phyloP scores from a whole-genome alignment of 1,284 basidiomycete species.

The Termitomyces sp. region DNA sequence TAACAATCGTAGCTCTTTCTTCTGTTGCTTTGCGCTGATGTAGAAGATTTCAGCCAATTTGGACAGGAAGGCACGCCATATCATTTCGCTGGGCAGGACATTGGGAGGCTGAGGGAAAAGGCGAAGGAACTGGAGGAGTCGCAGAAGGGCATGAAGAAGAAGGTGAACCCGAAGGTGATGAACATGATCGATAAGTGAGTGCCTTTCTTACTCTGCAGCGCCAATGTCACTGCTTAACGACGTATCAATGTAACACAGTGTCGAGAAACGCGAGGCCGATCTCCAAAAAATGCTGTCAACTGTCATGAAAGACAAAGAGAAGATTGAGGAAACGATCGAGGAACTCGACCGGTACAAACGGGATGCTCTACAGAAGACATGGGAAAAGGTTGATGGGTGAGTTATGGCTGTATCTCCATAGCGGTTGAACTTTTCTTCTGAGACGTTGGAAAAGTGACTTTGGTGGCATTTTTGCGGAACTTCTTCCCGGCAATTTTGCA shows the following conservation, averaged over 20 bases:
- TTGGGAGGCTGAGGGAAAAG: constrained; percentile 58
- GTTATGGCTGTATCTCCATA: constrained; percentile 21
- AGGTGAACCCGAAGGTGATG: constrained; percentile 93
- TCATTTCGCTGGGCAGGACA: constrained; percentile 77
- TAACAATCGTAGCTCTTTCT: not conserved
- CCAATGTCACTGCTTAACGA: not conserved
- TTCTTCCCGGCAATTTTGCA: constrained; percentile 95
- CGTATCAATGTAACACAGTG: constrained; percentile 43
- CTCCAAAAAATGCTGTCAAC: constrained; percentile 87
- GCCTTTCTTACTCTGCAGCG: not conserved
- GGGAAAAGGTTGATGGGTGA: constrained; percentile 91
- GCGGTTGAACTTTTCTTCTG: not conserved
- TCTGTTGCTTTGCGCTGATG: constrained; percentile 1
- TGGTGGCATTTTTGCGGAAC: constrained; percentile 93
- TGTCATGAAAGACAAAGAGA: constrained; percentile 90
- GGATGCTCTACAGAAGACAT: constrained; percentile 90
- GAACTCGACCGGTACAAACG: constrained; percentile 94
- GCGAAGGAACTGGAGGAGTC: constrained; percentile 76
- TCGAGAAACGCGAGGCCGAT: constrained; percentile 89
- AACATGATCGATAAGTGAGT: constrained; percentile 92
- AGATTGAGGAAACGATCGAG: constrained; percentile 93
- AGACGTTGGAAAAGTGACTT: constrained; percentile 66
- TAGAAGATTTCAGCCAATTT: constrained; percentile 52
- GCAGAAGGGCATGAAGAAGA: constrained; percentile 89
- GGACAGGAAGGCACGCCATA: constrained; percentile 80